Evolutionary conservation across 169 alveolate species (phyloP), one percentile per base, ranked within the genome.

Genomic region (Sarcocystis neurona): DNA sequence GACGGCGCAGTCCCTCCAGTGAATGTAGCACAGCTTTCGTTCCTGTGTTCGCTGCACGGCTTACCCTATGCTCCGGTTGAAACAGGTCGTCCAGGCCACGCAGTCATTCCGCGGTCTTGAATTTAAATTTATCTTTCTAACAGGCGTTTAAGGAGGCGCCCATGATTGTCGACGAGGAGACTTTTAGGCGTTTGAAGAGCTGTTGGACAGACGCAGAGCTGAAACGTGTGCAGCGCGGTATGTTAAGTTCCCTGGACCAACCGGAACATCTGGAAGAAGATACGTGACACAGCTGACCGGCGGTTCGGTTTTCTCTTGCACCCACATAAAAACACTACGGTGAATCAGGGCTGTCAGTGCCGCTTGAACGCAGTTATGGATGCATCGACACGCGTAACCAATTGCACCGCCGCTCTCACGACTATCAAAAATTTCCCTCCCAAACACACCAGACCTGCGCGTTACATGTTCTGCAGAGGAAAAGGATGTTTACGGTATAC

Each of bases 131-230:
- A n/a, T n/a, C n/a, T n/a, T n/a, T n/a, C n/a, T n/a, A n/a, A n/a
- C 82, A 84, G 89, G 89, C 89, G 43, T 46, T 34, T 30, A 82
- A 60, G 30, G 75, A 74, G 5, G 8, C 84, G 27, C 89, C 89
- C 30, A 84, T 84, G 89, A 41, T 84, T 47, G 32, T 84, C 48
- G 89, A 84, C 82, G 47, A 60, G 30, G 72, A 84, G 30, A 84
- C 89, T 23, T 84, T 84, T 50, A 66, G 68, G 53, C 0, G 82
- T 23, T 53, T 84, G 47, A 84, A 84, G 34, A 37, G 44, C 43
- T 50, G 68, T 68, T 84, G 89, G 89, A 32, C 47, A 2, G 84
- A 84, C 82, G 70, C 63, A 34, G 89, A 84, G 46, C 80, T 84
- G 41, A 46, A 63, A 43, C 30, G 89, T 32, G 68, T 84, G 1